Percentiles rank a stretch among this genome's conserved stretches.
phyloP scores from a whole-genome alignment of 768 basidiomycete species.

The Leucogyrophana mollusca region DNA sequence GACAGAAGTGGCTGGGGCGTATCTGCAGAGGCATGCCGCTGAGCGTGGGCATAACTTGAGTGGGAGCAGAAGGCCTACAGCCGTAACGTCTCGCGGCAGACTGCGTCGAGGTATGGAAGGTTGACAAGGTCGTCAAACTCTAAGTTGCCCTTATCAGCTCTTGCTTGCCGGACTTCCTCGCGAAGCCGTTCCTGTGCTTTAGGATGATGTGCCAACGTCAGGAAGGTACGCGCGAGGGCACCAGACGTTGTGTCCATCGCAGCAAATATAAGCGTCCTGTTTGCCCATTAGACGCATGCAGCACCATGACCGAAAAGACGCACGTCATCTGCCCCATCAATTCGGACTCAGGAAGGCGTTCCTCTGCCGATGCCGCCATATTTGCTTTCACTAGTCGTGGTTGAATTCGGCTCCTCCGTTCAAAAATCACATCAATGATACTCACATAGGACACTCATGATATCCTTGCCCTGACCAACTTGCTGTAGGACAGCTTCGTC shows the following conservation, averaged over 20 bases:
- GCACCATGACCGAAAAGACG: constrained; percentile 8
- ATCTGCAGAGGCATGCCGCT: constrained; percentile 13
- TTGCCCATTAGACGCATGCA: neutral
- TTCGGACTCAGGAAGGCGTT: constrained; percentile 16
- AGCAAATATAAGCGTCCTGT: constrained; percentile 38
- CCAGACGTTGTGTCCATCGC: constrained; percentile 45
- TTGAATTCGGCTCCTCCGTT: neutral
- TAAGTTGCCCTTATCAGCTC: constrained; percentile 14
- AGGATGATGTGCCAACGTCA: constrained; percentile 32
- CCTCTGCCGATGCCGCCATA: constrained; percentile 25
- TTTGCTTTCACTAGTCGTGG: constrained; percentile 35
- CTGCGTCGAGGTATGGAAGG: constrained; percentile 37
- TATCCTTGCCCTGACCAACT: constrained; percentile 39
- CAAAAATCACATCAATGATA: neutral
- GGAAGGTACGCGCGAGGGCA: constrained; percentile 36
- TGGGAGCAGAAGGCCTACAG: constrained; percentile 25
- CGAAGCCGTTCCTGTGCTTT: constrained; percentile 40
- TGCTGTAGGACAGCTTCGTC: constrained; percentile 23
- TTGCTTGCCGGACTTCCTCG: constrained; percentile 30
- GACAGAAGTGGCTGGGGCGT: neutral
- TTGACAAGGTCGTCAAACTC: constrained; percentile 35
- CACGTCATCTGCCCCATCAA: constrained; percentile 50
- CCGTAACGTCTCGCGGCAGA: constrained; percentile 39
- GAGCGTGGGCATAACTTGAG: neutral
- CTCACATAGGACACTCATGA: constrained; percentile 49